Conservation (phyloP, 768 basidiomycete genomes). For the Strobilomyces confusus region DNA sequence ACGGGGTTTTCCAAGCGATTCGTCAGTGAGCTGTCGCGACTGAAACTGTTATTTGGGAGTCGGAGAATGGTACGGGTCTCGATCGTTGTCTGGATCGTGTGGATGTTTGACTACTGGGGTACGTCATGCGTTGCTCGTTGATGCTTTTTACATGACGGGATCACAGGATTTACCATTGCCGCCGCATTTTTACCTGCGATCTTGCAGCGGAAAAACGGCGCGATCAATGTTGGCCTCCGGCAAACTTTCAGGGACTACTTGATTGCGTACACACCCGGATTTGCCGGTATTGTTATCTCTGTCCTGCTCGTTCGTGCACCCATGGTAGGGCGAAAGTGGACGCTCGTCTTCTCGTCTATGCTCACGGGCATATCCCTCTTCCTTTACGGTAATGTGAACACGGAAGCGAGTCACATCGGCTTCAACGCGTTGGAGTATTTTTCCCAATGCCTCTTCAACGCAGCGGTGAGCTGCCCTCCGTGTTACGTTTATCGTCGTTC, state of each 20-base stretch:
- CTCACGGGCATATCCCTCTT: constrained; percentile 3
- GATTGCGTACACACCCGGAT: constrained; percentile 4
- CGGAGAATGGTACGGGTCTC: constrained; percentile 11
- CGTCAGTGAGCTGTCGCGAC: constrained; percentile 6
- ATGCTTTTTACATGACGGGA: background rate
- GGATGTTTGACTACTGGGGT: constrained; percentile 16
- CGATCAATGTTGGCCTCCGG: constrained; percentile 2
- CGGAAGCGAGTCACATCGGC: constrained; percentile 10
- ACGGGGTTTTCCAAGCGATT: background rate
- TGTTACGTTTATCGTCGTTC: background rate
- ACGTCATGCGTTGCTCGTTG: background rate
- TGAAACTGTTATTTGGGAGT: constrained; percentile 14
- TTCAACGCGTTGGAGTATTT: constrained; percentile 9
- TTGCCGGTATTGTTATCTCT: constrained; percentile 1
- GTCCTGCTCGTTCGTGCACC: constrained; percentile 13
- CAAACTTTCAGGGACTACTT: constrained; percentile 14
- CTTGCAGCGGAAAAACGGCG: constrained; percentile 12
- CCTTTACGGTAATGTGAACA: constrained; percentile 9
- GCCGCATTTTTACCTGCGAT: constrained; percentile 8
- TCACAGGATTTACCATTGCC: constrained; percentile 2
- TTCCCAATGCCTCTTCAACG: constrained; percentile 8
- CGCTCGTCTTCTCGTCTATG: constrained; percentile 14
- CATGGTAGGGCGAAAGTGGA: constrained; percentile 15
- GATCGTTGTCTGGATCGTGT: constrained; percentile 10
- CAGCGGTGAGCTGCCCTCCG: background rate